Conservation (phyloP, 2,329 filamentous ascomycete genomes). For the Clathrospora elynae region DNA sequence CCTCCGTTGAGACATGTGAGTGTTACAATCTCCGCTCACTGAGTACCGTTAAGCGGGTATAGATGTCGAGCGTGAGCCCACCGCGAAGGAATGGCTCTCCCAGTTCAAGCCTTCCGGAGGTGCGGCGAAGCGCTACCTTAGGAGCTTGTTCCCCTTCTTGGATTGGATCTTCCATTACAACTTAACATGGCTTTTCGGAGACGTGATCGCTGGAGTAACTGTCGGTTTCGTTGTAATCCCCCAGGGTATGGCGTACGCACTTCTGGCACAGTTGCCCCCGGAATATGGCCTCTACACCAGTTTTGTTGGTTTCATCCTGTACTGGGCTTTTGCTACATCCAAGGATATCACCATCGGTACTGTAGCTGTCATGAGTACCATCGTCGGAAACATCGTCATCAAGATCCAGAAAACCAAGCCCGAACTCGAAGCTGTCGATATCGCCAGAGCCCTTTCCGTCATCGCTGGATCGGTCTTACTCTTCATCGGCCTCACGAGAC, state of each 20-base stretch:
- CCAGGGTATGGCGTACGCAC: constrained; percentile 94
- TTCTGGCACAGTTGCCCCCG: constrained; percentile 76
- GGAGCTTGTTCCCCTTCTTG: constrained; percentile 83
- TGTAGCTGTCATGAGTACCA: constrained; percentile 91
- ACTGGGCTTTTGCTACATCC: constrained; percentile 98
- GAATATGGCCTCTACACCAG: constrained; percentile 93
- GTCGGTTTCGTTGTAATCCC: constrained; percentile 86
- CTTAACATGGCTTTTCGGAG: constrained; percentile 82
- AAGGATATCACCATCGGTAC: constrained; percentile 99
- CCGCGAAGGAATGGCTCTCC: constrained; percentile 70
- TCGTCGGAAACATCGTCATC: constrained; percentile 80
- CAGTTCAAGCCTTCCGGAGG: constrained; percentile 63
- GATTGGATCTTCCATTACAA: constrained; percentile 92
- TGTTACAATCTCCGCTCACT: background rate
- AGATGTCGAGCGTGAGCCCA: constrained; percentile 83
- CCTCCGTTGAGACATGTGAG: constrained; percentile 61
- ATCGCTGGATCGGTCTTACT: constrained; percentile 80
- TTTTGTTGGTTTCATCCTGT: constrained; percentile 92
- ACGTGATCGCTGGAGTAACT: constrained; percentile 82
- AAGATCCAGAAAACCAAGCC: constrained; percentile 61
- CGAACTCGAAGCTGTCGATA: constrained; percentile 51
- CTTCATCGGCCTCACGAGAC: constrained; percentile 76
- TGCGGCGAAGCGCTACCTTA: constrained; percentile 65
- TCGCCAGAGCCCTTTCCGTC: constrained; percentile 80
- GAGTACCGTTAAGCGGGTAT: constrained; percentile 57